Conservation (phyloP, 2,329 filamentous ascomycete species). For the Exutisphaerella laricina region DNA sequence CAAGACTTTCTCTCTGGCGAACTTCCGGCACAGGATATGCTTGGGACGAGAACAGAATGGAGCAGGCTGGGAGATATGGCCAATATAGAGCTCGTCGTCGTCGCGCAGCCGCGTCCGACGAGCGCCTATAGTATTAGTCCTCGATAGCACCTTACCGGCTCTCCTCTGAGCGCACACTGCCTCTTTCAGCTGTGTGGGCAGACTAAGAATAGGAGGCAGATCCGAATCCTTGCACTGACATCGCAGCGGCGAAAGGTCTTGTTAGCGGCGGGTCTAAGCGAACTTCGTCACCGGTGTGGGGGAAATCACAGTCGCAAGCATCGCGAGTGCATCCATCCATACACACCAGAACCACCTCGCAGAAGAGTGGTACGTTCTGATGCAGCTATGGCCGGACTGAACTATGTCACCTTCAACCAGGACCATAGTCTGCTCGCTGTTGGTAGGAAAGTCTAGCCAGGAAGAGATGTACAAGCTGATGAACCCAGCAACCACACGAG, state of each 20-base stretch:
- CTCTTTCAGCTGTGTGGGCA: slow-evolving; percentile 3
- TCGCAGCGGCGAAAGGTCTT: too few relatives aligned
- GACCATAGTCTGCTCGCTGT: slow-evolving; percentile 97
- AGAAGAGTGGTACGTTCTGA: neutral
- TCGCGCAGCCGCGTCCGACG: too few relatives aligned
- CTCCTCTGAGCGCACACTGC: slow-evolving; percentile 4
- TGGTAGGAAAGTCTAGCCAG: slow-evolving; percentile 54
- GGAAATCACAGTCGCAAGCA: neutral
- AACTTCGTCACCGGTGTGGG: too few relatives aligned
- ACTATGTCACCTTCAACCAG: slow-evolving; percentile 98
- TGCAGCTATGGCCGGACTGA: slow-evolving; percentile 52
- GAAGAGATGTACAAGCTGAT: slow-evolving; percentile 8
- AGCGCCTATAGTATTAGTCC: neutral
- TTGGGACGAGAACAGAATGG: slow-evolving; percentile 5
- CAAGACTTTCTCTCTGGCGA: too few relatives aligned
- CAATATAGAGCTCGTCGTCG: slow-evolving; percentile 1
- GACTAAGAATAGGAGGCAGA: neutral
- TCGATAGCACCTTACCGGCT: slow-evolving; percentile 1
- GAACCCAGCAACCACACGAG: slow-evolving; percentile 72
- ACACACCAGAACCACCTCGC: neutral
- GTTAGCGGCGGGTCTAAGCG: too few relatives aligned
- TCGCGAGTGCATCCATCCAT: neutral
- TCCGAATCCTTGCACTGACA: neutral
- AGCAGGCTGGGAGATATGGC: neutral
- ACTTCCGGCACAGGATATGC: neutral